Percentiles rank a stretch among this genome's conserved stretches.
Conservation (phyloP, 1,284 basidiomycete species). For the Tilletiopsis washingtonensis region DNA sequence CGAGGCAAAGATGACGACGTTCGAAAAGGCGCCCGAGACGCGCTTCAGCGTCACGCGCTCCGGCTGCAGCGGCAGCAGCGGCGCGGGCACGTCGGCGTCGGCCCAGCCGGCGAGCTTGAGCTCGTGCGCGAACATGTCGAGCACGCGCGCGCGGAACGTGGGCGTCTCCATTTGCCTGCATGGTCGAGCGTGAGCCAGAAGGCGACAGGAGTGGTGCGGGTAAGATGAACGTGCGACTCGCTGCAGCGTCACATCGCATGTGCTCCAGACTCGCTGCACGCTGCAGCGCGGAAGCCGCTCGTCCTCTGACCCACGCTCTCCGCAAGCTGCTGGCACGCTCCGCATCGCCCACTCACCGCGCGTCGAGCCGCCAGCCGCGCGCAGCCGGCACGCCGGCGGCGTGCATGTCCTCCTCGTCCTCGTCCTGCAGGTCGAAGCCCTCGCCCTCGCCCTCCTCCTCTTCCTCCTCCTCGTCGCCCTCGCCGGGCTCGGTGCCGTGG, state of each 20-base stretch:
- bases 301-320: too few relatives aligned
- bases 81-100: conserved; percentile 15
- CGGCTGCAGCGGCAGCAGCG: conserved; percentile 21
- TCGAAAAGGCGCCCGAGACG: conserved; percentile 40
- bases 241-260: too few relatives aligned
- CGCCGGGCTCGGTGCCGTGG: background rate
- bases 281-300: too few relatives aligned
- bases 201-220: background rate
- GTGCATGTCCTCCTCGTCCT: conserved; percentile 45
- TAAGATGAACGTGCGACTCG: background rate
- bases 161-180: conserved; percentile 20
- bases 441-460: conserved; percentile 9
- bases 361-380: conserved; percentile 34
- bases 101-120: conserved; percentile 35
- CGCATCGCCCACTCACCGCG: conserved; percentile 14
- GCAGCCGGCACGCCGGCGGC: conserved; percentile 44
- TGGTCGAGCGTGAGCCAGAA: background rate
- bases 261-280: too few relatives aligned
- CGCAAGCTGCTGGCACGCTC: too few relatives aligned
- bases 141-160: conserved; percentile 25
- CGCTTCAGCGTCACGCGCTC: conserved; percentile 27
- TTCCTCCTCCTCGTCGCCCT: conserved; percentile 12
- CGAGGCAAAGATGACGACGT: conserved; percentile 45
- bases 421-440: conserved; percentile 29
- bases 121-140: conserved; percentile 28